Evolutionary conservation across 257 asterid genomes (phyloP), one percentile per base, ranked within the genome.

Genomic region (Nicotiana tabacum): DNA sequence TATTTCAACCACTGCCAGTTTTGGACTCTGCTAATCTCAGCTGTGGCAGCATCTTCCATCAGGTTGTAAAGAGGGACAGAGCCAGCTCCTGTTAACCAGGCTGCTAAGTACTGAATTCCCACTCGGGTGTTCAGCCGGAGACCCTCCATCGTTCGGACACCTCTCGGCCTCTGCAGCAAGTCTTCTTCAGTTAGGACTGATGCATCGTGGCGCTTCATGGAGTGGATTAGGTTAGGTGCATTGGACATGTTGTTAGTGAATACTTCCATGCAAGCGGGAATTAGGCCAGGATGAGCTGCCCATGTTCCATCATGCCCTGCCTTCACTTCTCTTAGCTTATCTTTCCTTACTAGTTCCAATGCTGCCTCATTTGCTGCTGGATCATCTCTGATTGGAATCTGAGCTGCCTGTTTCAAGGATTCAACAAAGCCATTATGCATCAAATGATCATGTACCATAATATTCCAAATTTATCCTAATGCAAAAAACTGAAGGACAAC

Each of bases 251-350:
- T 62, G 86, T 7, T 35, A 77, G 85, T 89, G 86, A 94, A 96
- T 27, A 92, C 98, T 76, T 94, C 92, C 82, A 81, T 85, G 48
- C 93, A 92, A 27, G 90, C 72, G 0, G 97, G 97, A 84, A 96
- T 94, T 16, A 96, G 85, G n/a, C 99, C 99, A 0, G 99, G 99
- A 89, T 96, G 99, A 11, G 99, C 99, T 12, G 99, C 99, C 98
- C 98, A 96, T 0, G 99, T 96, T 17, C 99, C 99, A 37, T 96
- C 99, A 64, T 94, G 99, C 53, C 99, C 99, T 1, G 99, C 99
- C 64, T 65, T 85, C 78, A 90, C 99, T 86, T 96, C 98, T 67
- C 98, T 66, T 60, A 87, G 86, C 69, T 94, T 96, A 88, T 96
- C 99, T 83, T 89, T 91, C 82, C 89, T 77, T 0, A 96, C 98